Base-by-base conservation (phyloP, 169 alveolate species). In the Eimeria brunetti region DNA sequence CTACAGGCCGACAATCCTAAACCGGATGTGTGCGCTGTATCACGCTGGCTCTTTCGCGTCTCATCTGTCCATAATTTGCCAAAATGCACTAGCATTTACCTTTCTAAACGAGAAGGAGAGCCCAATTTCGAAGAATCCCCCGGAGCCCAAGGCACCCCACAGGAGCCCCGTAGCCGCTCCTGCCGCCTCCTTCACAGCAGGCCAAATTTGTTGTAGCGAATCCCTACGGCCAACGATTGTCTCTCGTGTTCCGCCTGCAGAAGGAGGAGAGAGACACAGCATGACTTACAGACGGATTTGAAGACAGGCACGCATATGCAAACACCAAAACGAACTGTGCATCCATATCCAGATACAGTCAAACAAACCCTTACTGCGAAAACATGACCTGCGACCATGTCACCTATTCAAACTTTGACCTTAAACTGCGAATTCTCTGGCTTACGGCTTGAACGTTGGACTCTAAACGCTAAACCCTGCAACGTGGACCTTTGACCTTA, bases 211-310 rank as follows among this genome's bases (percentile, higher is more conserved):
- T n/a, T 84, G 60, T 24, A 84, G 41, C 58, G 67, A n/a, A 33
- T 84, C 62, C 58, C 76, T 38, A 22, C 75, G 38, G 44, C 91
- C 76, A 11, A 44, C 38, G 58, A 84, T 16, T 0, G 41, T n/a
- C 78, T 84, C 91, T 4, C 91, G 91, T 12, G 91, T 84, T 33
- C 91, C 78, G 36, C 91, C 91, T 84, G 78, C 46, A 46, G 49
- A 80, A 27, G 38, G 6, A 38, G 5, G 16, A 75, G 58, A 16
- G 22, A 75, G 38, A 75, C 30, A 67, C n/a, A 69, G 62, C 86
- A 46, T 2, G 20, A 41, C 44, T 33, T 12, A 16, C 3, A 16
- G 73, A 27, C 11, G 38, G 27, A 62, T 3, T 11, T 24, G 3
- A 62, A 27, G 36, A 62, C 2, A 62, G 33, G 16, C 73, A 27